A percentile compares a stretch with the other conserved stretches of the same genome.
These are phyloP conservation scores for Aspergillus panamensis DNA, from an alignment of 495 filamentous ascomycete genomes.

Conservation along the genomic window DNA sequence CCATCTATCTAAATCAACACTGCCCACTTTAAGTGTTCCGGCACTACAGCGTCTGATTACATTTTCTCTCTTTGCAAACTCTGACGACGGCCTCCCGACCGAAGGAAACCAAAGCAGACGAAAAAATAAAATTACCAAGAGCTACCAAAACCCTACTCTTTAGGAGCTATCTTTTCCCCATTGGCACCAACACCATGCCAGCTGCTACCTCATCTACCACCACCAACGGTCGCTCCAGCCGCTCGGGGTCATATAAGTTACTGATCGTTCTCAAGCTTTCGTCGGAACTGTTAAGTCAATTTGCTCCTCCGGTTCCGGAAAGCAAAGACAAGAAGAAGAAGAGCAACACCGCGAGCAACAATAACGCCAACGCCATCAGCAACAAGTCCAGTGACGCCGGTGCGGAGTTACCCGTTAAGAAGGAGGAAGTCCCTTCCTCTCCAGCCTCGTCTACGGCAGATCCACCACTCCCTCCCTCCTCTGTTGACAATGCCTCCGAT, in stretches of 20 bases:
- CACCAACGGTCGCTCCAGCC: constrained; percentile 39
- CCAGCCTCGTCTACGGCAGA: constrained; percentile 50
- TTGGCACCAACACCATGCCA: constrained; percentile 28
- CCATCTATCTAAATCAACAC: constrained; percentile 21
- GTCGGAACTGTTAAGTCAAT: constrained; percentile 43
- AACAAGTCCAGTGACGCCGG: constrained; percentile 34
- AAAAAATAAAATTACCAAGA: constrained; percentile 7
- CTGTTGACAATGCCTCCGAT: constrained; percentile 52
- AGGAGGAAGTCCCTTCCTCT: constrained; percentile 41
- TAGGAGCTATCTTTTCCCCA: background rate
- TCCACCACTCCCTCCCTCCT: constrained; percentile 49
- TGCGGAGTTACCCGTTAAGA: constrained; percentile 40
- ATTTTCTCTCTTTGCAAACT: background rate
- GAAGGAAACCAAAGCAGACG: background rate
- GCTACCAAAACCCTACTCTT: background rate
- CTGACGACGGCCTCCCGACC: constrained; percentile 5
- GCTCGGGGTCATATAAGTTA: constrained; percentile 37
- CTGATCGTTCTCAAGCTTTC: constrained; percentile 55
- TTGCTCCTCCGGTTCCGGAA: constrained; percentile 33
- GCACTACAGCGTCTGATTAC: background rate
- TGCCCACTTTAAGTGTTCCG: constrained; percentile 7
- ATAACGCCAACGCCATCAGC: constrained; percentile 18
- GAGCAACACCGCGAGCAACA: constrained; percentile 22
- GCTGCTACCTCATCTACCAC: constrained; percentile 26
- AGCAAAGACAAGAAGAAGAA: constrained; percentile 27